phyloP scores from a whole-genome alignment of 2,329 filamentous ascomycete species.

The Didymella lethalis region DNA sequence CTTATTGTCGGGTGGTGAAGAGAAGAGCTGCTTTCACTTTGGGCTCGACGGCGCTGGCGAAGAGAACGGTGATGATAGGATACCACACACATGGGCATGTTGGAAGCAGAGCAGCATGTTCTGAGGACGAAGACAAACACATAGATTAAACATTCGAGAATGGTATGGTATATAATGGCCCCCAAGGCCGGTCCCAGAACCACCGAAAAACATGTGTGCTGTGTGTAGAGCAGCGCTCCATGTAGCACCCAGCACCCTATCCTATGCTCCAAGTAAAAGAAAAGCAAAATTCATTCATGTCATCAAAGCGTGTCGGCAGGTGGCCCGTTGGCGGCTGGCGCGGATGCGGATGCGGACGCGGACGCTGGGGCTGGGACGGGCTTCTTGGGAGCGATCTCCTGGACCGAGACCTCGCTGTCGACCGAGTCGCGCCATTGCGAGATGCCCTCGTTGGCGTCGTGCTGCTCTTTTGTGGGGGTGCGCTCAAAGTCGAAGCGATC shows the following conservation, averaged over 20 bases:
- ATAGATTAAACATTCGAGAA: conserved; percentile 25
- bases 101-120: not conserved
- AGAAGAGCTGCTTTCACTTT: not conserved
- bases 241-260: conserved; percentile 10
- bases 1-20: conserved; percentile 3
- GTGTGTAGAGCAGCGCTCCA: not conserved
- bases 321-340: conserved; percentile 9
- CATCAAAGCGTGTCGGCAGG: conserved; percentile 21
- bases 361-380: conserved; percentile 1
- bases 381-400: conserved; percentile 18
- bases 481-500: conserved; percentile 87
- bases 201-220: not conserved
- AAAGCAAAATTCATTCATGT: conserved; percentile 6
- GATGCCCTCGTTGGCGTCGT: conserved; percentile 44
- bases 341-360: conserved; percentile 1
- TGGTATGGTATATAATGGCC: conserved; percentile 24
- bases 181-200: not conserved
- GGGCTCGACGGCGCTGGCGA: not conserved
- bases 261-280: not conserved
- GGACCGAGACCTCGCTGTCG: conserved; percentile 12
- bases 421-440: conserved; percentile 44
- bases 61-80: no score
- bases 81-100: not conserved
- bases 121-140: conserved; percentile 1
- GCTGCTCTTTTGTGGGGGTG: conserved; percentile 49